phyloP scores from a whole-genome alignment of 495 filamentous ascomycete genomes.

The Podospora comata region DNA sequence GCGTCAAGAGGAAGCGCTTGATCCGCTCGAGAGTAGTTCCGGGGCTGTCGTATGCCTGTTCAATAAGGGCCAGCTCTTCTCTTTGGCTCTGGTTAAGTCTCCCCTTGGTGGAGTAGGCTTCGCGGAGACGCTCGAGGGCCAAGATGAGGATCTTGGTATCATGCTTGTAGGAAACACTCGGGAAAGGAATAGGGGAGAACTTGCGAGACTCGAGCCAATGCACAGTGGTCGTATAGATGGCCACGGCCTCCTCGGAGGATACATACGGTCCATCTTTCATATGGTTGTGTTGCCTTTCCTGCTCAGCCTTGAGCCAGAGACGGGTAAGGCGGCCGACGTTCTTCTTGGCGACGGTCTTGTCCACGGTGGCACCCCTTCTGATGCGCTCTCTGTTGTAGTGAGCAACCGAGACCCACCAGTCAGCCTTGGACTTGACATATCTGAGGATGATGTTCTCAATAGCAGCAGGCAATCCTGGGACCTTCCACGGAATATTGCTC shows the following conservation, averaged over 20 bases:
- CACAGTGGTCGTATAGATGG: constrained; percentile 97
- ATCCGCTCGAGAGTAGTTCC: constrained; percentile 95
- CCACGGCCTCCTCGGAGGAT: constrained; percentile 96
- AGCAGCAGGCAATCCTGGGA: constrained; percentile 89
- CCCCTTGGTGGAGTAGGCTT: constrained; percentile 97
- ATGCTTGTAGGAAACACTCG: constrained; percentile 98
- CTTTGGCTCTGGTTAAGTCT: constrained; percentile 96
- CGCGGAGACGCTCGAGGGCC: constrained; percentile 87
- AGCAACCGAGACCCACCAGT: constrained; percentile 99
- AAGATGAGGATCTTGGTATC: constrained; percentile 99
- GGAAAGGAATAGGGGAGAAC: constrained; percentile 98
- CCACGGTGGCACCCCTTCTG: constrained; percentile 89
- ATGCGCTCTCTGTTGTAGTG: constrained; percentile 99
- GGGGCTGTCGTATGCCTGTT: constrained; percentile 97
- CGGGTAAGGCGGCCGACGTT: constrained; percentile 93
- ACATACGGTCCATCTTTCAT: constrained; percentile 99
- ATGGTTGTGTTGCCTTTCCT: constrained; percentile 98
- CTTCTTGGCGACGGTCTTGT: constrained; percentile 99
- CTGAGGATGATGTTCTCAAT: constrained; percentile 98
- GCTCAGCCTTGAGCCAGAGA: constrained; percentile 97
- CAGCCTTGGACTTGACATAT: constrained; percentile 98
- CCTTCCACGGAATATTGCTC: constrained; percentile 99
- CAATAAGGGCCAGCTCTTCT: constrained; percentile 94
- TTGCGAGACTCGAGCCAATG: constrained; percentile 99
- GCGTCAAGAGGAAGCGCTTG: constrained; percentile 95